phyloP scores from a whole-genome alignment of 192 early-diverging fungal species.

The Piromyces finnis region DNA sequence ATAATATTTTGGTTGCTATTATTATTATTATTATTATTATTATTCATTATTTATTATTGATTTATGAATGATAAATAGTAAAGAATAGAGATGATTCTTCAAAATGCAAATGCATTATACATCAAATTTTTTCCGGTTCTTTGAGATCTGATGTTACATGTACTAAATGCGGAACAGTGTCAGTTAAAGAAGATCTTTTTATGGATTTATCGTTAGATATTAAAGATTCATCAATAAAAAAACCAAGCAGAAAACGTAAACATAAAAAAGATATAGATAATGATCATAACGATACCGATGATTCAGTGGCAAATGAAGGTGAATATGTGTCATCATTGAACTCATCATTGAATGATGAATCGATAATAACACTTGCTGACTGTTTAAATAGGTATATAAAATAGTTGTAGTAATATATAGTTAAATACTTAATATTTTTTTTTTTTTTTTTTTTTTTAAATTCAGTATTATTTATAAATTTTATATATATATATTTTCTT shows the following conservation, averaged over 20 bases:
- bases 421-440: too few relatives aligned
- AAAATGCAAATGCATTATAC: constrained; percentile 69
- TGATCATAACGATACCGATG: not conserved
- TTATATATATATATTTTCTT: too few relatives aligned
- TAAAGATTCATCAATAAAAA: constrained; percentile 4
- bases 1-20: not conserved
- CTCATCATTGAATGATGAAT: constrained; percentile 4
- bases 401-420: too few relatives aligned
- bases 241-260: not conserved
- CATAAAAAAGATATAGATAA: constrained; percentile 2
- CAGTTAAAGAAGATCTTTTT: constrained; percentile 68
- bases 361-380: constrained; percentile 28
- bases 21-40: not conserved
- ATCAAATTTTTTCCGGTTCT: constrained; percentile 74
- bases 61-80: constrained; percentile 2
- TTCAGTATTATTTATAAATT: too few relatives aligned
- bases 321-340: not conserved
- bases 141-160: constrained; percentile 87
- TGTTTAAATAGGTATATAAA: constrained; percentile 56
- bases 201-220: constrained; percentile 83
- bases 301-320: constrained; percentile 8
- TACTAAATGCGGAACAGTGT: constrained; percentile 52
- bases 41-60: not conserved
- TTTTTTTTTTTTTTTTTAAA: too few relatives aligned
- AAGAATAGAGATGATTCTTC: not conserved